Conservation (phyloP, 1,139 yeast species). For the Sugiyamaella sp. region DNA sequence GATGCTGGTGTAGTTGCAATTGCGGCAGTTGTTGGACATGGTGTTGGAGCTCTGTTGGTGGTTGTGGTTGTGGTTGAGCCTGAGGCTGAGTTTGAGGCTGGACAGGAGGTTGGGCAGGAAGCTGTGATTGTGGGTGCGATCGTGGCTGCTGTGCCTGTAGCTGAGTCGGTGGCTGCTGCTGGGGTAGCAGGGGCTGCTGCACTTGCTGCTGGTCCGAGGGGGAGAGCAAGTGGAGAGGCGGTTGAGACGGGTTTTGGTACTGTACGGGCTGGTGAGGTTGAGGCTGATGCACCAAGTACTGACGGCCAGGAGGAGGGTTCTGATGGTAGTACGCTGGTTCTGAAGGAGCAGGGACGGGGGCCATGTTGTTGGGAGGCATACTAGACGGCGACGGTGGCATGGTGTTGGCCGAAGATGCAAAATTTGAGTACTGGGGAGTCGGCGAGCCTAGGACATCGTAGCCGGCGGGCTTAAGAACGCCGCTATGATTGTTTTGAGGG, state of each 20-base stretch:
- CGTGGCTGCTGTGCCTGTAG: no score
- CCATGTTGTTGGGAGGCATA: conserved; percentile 6
- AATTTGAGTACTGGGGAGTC: conserved; percentile 12
- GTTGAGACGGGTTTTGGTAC: neutral
- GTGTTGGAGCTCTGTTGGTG: conserved; percentile 9
- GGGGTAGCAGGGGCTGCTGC: no score
- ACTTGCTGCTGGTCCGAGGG: neutral
- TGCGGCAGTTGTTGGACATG: conserved; percentile 13
- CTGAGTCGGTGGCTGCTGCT: no score
- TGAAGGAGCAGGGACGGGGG: neutral
- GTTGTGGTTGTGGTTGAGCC: conserved; percentile 14
- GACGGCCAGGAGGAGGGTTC: neutral
- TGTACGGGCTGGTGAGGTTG: neutral
- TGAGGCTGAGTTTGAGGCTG: conserved; percentile 1
- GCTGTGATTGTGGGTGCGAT: neutral
- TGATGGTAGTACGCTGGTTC: neutral
- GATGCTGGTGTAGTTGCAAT: conserved; percentile 9
- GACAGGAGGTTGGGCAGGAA: neutral
- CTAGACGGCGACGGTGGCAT: conserved; percentile 11
- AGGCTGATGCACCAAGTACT: neutral
- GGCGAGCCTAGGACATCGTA: conserved; percentile 1
- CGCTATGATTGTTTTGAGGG: neutral
- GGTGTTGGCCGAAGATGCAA: conserved; percentile 17
- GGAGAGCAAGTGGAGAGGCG: neutral
- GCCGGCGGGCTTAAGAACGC: neutral